A percentile compares a stretch with the other conserved stretches of the same genome.
Evolutionary conservation across 106 monocot genomes (phyloP).

Genomic region (Iris macrosiphon): DNA sequence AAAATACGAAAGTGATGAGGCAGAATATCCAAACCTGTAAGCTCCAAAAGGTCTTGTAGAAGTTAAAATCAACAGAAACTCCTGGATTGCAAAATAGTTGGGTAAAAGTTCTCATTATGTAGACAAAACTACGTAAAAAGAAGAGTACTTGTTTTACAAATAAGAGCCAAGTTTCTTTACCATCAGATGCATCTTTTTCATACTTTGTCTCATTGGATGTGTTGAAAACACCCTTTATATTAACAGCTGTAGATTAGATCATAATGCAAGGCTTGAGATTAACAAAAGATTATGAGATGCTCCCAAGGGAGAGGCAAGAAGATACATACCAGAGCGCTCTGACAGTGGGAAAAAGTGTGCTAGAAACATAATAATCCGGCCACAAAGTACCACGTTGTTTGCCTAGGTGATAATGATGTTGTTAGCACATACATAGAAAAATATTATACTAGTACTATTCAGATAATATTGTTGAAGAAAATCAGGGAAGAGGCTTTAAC

Average conservation of each 20-base stretch:
- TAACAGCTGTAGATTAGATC: conserved; percentile 60
- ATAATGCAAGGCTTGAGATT: conserved; percentile 1
- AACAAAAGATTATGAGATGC: conserved; percentile 3
- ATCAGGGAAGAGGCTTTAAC: too few relatives aligned
- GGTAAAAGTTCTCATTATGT: neutral
- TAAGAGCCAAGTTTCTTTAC: conserved; percentile 30
- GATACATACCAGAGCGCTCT: conserved; percentile 76
- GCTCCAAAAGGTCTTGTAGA: conserved; percentile 99
- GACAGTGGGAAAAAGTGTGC: conserved; percentile 99
- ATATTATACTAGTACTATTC: neutral
- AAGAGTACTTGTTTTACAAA: neutral
- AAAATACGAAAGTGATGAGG: neutral
- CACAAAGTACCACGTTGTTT: conserved; percentile 98
- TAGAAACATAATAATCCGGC: conserved; percentile 98
- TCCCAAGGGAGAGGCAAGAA: neutral
- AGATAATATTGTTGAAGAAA: neutral
- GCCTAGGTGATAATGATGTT: conserved; percentile 44
- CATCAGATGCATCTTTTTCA: conserved; percentile 86
- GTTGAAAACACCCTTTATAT: conserved; percentile 96
- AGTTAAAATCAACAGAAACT: conserved; percentile 90
- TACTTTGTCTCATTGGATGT: conserved; percentile 96
- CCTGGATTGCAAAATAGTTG: conserved; percentile 37
- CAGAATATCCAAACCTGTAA: conserved; percentile 57
- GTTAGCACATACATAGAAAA: neutral
- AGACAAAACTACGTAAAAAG: too few relatives aligned